phyloP scores from a whole-genome alignment of 345 rosid genomes.

The Arabidopsis thaliana region DNA sequence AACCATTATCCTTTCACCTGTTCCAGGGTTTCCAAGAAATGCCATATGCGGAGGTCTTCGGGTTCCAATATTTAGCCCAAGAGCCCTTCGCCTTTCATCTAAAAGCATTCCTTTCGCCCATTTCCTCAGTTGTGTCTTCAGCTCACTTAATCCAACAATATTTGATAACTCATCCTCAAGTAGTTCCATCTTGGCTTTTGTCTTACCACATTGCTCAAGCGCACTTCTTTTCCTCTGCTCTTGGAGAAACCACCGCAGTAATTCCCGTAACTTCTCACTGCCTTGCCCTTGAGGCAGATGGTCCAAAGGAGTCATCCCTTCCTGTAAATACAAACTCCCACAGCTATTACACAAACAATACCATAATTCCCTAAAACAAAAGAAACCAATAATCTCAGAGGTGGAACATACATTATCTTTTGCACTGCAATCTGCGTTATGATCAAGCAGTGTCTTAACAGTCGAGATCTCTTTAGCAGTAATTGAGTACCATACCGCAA shows the following conservation, averaged over 20 bases:
- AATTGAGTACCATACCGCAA: constrained; percentile 95
- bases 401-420: constrained; percentile 68
- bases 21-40: constrained; percentile 96
- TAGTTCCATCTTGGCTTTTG: constrained; percentile 88
- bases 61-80: constrained; percentile 80
- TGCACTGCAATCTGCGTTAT: constrained; percentile 89
- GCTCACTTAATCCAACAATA: constrained; percentile 83
- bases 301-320: constrained; percentile 88
- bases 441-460: constrained; percentile 80
- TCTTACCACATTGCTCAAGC: constrained; percentile 73
- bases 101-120: constrained; percentile 99
- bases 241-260: constrained; percentile 65
- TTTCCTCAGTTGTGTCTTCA: constrained; percentile 86
- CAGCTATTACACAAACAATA: constrained; percentile 2
- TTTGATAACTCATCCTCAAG: constrained; percentile 76
- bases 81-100: constrained; percentile 94
- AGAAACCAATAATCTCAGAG: background rate
- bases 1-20: constrained; percentile 56
- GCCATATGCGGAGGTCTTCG: constrained; percentile 99
- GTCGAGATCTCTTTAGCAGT: constrained; percentile 77
- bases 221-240: constrained; percentile 86
- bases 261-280: constrained; percentile 65
- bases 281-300: constrained; percentile 86
- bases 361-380: background rate
- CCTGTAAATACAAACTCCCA: constrained; percentile 54